A percentile compares a stretch with the other conserved stretches of the same genome.
phyloP scores from a whole-genome alignment of 768 basidiomycete genomes.

The Tulasnella sp. region DNA sequence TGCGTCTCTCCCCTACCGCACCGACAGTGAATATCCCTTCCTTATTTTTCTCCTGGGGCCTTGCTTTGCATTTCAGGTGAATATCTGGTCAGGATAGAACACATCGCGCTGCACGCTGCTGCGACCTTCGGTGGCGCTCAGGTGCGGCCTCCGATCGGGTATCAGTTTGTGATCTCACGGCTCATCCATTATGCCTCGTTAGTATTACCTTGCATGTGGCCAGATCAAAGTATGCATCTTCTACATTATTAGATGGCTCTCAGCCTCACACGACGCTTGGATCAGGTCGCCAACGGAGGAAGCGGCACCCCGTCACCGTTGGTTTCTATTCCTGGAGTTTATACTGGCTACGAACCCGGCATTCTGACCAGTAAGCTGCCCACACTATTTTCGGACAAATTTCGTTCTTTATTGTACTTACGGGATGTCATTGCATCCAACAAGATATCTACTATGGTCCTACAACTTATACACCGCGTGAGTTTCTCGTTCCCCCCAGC shows the following conservation, averaged over 20 bases:
- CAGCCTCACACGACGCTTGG: neutral
- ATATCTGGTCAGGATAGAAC: conserved; percentile 33
- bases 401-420: no score
- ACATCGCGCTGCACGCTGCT: conserved; percentile 34
- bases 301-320: conserved; percentile 27
- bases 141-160: conserved; percentile 17
- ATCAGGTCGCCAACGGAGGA: conserved; percentile 28
- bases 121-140: conserved; percentile 30
- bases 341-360: conserved; percentile 33
- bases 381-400: no score
- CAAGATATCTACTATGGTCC: no score
- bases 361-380: conserved; percentile 32
- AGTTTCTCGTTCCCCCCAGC: no score
- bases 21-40: neutral
- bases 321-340: conserved; percentile 30
- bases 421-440: no score
- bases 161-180: neutral
- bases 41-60: neutral
- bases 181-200: neutral
- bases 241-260: neutral
- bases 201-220: conserved; percentile 33
- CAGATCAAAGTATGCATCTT: conserved; percentile 16
- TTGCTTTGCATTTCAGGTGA: conserved; percentile 28
- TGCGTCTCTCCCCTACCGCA: neutral
- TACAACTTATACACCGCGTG: no score